phyloP scores from a whole-genome alignment of 164 flowering plant species.

The Macadamia integrifolia region DNA sequence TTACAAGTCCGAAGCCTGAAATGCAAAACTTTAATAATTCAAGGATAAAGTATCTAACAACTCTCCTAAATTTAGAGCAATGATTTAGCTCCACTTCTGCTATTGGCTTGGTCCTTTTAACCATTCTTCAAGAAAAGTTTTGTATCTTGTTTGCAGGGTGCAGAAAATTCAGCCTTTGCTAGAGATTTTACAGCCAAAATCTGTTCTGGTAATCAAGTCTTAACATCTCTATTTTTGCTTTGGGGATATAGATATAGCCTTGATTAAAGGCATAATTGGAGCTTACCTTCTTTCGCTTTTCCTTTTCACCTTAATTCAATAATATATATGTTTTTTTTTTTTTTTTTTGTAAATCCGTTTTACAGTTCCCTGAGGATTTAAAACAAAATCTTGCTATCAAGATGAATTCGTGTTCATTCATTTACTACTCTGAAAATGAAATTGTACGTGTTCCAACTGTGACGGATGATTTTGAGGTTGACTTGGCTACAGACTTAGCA shows the following conservation, averaged over 20 bases:
- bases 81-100: neutral
- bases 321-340: neutral
- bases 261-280: neutral
- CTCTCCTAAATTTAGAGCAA: neutral
- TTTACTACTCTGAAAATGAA: constrained; percentile 40
- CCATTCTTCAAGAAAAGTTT: neutral
- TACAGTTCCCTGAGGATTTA: constrained; percentile 56
- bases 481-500: constrained; percentile 44
- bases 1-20: too few relatives aligned
- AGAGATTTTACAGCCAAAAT: constrained; percentile 51
- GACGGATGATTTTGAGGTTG: constrained; percentile 32
- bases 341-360: constrained; percentile 2
- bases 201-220: constrained; percentile 46
- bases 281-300: neutral
- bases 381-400: constrained; percentile 10
- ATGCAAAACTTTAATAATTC: neutral
- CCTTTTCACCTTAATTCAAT: neutral
- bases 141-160: constrained; percentile 37
- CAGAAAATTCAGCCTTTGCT: constrained; percentile 52
- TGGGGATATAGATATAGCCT: neutral
- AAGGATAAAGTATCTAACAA: neutral
- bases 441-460: constrained; percentile 38
- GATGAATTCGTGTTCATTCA: constrained; percentile 17
- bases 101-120: neutral
- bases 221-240: neutral